Percentiles rank a stretch among this genome's conserved stretches.
phyloP scores from a whole-genome alignment of 2,329 filamentous ascomycete genomes.

The Blastomyces gilchristii region DNA sequence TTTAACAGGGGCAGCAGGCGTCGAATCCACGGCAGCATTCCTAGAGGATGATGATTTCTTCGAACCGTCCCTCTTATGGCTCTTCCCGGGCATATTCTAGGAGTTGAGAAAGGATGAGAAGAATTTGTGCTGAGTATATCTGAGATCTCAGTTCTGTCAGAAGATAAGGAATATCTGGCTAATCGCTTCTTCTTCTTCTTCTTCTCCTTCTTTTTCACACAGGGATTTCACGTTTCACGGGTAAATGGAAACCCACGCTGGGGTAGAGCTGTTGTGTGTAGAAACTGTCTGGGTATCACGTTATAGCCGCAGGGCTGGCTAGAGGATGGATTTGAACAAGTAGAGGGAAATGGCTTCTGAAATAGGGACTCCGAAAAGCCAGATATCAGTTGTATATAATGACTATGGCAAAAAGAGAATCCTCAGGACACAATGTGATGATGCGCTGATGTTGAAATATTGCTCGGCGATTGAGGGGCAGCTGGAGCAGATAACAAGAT shows the following conservation, averaged over 20 bases:
- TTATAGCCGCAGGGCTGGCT: background rate
- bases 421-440: background rate
- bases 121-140: background rate
- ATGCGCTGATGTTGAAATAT: background rate
- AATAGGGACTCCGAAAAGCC: background rate
- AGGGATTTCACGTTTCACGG: background rate
- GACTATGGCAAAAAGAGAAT: background rate
- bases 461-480: conserved; percentile 1
- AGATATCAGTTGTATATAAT: background rate
- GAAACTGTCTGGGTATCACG: background rate
- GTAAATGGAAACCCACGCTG: background rate
- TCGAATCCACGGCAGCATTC: conserved; percentile 6
- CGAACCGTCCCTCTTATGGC: conserved; percentile 10
- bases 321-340: background rate
- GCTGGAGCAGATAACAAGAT: background rate
- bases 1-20: conserved; percentile 1
- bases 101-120: background rate
- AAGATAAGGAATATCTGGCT: background rate
- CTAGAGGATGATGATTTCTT: conserved; percentile 10
- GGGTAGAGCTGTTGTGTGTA: background rate
- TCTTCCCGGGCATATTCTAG: conserved; percentile 9
- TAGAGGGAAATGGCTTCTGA: background rate
- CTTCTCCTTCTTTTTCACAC: background rate
- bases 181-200: background rate
- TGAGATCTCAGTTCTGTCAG: background rate